Percentiles rank a stretch among this genome's conserved stretches.
Conservation (phyloP, 2,329 filamentous ascomycete genomes). For the Fusarium sp. region DNA sequence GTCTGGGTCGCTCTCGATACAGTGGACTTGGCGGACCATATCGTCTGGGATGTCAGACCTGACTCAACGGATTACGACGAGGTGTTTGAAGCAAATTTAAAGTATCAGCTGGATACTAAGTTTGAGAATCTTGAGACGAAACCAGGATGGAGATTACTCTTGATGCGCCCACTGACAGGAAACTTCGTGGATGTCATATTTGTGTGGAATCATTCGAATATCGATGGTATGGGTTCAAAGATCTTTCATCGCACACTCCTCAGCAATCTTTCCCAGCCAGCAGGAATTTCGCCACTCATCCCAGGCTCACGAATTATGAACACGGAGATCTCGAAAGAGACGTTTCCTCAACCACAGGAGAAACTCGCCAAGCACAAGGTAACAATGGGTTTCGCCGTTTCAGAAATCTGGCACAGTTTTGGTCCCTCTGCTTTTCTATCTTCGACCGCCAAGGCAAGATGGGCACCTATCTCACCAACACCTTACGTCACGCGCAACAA, state of each 20-base stretch:
- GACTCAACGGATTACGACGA: background rate
- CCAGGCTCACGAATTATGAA: background rate
- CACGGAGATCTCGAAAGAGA: background rate
- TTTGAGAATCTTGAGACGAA: background rate
- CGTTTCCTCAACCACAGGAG: conserved; percentile 14
- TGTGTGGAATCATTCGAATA: conserved; percentile 1
- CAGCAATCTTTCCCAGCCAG: background rate
- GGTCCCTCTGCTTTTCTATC: background rate
- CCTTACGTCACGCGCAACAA: background rate
- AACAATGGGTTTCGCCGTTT: background rate
- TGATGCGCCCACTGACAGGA: background rate
- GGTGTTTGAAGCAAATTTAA: background rate
- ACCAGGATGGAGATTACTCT: conserved; percentile 3
- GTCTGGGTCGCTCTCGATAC: background rate
- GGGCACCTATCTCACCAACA: background rate
- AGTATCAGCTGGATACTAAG: conserved; percentile 5
- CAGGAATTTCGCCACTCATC: background rate
- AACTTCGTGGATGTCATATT: conserved; percentile 13
- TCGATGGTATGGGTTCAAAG: conserved; percentile 2
- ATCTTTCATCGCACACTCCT: conserved; percentile 1
- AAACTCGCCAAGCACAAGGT: conserved; percentile 7
- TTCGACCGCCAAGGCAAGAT: background rate
- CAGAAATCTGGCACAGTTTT: conserved; percentile 7
- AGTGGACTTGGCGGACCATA: conserved; percentile 4
- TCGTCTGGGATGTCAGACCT: background rate